A percentile compares a stretch with the other conserved stretches of the same genome.
Evolutionary conservation across 352 stramenopile genomes (phyloP).

Genomic region (Globisporangium radiosum): DNA sequence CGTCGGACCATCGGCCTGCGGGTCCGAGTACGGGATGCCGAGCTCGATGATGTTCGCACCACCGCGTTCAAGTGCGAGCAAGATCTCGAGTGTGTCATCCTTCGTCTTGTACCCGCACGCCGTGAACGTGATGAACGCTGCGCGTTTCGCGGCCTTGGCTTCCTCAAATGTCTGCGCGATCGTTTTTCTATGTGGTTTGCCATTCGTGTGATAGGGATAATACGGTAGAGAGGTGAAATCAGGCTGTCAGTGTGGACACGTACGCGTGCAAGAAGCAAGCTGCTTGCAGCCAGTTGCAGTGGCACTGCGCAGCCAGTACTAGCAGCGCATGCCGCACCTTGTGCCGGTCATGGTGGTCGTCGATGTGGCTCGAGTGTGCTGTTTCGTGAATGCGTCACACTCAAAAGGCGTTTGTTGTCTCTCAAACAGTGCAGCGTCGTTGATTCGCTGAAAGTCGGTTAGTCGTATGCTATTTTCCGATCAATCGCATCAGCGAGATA

Average conservation of each 20-base stretch:
- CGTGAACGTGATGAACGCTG: constrained; percentile 97
- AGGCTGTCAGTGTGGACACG: background rate
- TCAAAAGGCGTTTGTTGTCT: background rate
- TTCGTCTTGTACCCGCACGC: constrained; percentile 93
- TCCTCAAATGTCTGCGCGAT: constrained; percentile 61
- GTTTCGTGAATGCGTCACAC: background rate
- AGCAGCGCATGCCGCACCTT: background rate
- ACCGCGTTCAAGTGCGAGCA: constrained; percentile 94
- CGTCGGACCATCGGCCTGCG: constrained; percentile 96
- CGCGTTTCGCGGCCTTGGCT: constrained; percentile 59
- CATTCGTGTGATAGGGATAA: too few species aligned
- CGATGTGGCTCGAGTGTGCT: background rate
- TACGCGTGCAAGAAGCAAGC: too few species aligned
- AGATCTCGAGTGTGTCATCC: constrained; percentile 93
- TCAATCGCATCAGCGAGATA: background rate
- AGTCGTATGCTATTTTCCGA: background rate
- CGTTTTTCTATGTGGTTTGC: constrained; percentile 29
- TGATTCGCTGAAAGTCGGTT: background rate
- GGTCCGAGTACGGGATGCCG: constrained; percentile 98
- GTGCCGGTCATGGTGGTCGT: background rate
- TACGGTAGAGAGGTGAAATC: background rate
- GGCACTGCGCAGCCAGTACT: background rate
- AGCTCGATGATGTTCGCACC: constrained; percentile 96
- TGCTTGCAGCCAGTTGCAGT: background rate
- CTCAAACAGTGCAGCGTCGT: background rate